Percentiles rank a stretch among this genome's conserved stretches.
Evolutionary conservation across 768 basidiomycete genomes (phyloP).

Genomic region (Panellus pusillus): DNA sequence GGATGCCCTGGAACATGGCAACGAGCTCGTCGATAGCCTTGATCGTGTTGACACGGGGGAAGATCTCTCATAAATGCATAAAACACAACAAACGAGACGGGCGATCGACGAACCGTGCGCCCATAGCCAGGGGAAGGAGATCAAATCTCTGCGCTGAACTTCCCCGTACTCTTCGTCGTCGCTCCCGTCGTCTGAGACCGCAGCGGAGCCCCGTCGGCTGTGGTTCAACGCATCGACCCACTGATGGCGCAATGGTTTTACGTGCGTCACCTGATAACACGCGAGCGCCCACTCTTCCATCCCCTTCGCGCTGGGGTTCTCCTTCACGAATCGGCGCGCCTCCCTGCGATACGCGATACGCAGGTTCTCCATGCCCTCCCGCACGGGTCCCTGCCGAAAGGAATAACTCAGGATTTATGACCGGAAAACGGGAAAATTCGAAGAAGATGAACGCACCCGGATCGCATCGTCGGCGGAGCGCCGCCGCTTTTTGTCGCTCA

Average conservation of each 20-base stretch:
- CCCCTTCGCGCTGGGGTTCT: neutral
- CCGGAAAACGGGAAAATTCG: neutral
- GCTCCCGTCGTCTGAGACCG: constrained; percentile 9
- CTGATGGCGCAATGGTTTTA: neutral
- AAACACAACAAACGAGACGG: neutral
- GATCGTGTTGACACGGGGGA: constrained; percentile 32
- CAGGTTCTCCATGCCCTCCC: constrained; percentile 15
- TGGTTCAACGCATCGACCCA: constrained; percentile 18
- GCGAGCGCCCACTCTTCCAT: constrained; percentile 17
- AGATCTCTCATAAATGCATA: too few species aligned
- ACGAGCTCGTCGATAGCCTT: constrained; percentile 31
- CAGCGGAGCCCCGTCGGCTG: constrained; percentile 16
- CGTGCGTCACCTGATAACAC: constrained; percentile 19
- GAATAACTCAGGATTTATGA: too few species aligned
- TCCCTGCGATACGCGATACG: neutral
- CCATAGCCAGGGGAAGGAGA: constrained; percentile 23
- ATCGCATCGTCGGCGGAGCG: constrained; percentile 19
- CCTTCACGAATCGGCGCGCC: constrained; percentile 17
- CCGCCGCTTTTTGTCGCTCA: constrained; percentile 15
- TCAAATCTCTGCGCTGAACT: constrained; percentile 14
- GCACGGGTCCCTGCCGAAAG: constrained; percentile 18
- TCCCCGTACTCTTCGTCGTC: constrained; percentile 15
- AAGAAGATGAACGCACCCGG: neutral
- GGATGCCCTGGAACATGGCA: constrained; percentile 26
- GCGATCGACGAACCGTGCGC: constrained; percentile 11